Evolutionary conservation across 768 basidiomycete species (phyloP), one percentile per base, ranked within the genome.

Genomic region (Termitomyces sp.): DNA sequence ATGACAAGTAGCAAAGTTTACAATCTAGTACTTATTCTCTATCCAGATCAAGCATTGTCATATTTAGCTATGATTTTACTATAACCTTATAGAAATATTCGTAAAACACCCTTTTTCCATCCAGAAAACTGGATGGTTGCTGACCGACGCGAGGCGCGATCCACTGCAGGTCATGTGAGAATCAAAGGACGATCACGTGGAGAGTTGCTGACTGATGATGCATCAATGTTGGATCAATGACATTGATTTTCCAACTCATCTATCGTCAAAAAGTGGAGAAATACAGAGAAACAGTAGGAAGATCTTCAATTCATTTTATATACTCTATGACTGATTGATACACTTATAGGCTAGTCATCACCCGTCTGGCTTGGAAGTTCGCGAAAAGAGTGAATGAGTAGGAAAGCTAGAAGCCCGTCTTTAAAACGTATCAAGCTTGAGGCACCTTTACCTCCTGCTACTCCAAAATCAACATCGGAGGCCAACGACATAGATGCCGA

Each of bases 391-490:
- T 58, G 48, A 36, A 67, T 67, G 68, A 64, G 45, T 28, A 40
- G 36, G 33, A 63, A 57, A 28, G 60, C 69, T 42, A 57, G 56
- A 49, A 73, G 73, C 45, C 75, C 73, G 53, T 69, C 77, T 24
- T 55, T 72, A 28, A 83, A 82, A 67, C 79, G 79, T 40, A 61
- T 74, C 53, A 76, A 74, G 61, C 70, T 77, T 49, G 73, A 77
- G 55, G 40, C 60, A 12, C 60, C 64, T 16, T 67, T 70, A 3
- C 66, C 72, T 20, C 48, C 66, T 20, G 46, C 67, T n/a, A 13
- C 7, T 6, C 56, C 53, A 13, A 33, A 18, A 18, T 24, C 24
- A 12, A 16, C 20, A 20, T 39, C 24, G 11, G 38, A 49, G 22
- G 38, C 20, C 46, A 39, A 24, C 7, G 38, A 38, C 3, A 18